Conservation (phyloP, 2,329 filamentous ascomycete species). For the Tolypocladium cylindrosporum region DNA sequence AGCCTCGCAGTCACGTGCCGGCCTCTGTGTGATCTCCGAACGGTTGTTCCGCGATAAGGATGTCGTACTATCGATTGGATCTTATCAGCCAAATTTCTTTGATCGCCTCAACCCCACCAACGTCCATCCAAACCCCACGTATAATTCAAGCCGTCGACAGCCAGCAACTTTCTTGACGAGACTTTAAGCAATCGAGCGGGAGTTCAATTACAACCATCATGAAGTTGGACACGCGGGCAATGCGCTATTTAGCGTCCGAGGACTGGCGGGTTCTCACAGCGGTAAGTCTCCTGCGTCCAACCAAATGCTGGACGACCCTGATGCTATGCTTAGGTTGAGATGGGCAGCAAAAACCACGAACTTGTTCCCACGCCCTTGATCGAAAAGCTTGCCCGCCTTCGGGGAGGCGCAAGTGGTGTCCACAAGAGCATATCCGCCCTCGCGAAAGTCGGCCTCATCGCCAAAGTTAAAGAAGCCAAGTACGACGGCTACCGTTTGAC, state of each 20-base stretch:
- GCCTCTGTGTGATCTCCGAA: slow-evolving; percentile 2
- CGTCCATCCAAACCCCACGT: slow-evolving; percentile 14
- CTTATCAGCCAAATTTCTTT: slow-evolving; percentile 17
- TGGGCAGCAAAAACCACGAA: slow-evolving; percentile 93
- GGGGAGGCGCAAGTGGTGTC: slow-evolving; percentile 67
- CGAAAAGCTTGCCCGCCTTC: slow-evolving; percentile 69
- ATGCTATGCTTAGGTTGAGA: slow-evolving; percentile 60
- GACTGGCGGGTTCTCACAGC: slow-evolving; percentile 94
- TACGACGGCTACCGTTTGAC: slow-evolving; percentile 97
- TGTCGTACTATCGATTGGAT: slow-evolving; percentile 19
- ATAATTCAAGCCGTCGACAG: not conserved
- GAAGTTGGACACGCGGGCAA: slow-evolving; percentile 89
- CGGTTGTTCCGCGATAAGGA: slow-evolving; percentile 6
- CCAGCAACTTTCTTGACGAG: not conserved
- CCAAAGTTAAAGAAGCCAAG: slow-evolving; percentile 85
- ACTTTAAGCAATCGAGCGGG: not conserved
- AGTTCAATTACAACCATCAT: slow-evolving; percentile 37
- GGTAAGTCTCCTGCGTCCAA: slow-evolving; percentile 40
- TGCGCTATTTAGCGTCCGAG: slow-evolving; percentile 84
- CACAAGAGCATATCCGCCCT: slow-evolving; percentile 82
- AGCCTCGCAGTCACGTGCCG: slow-evolving; percentile 22
- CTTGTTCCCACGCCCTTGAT: slow-evolving; percentile 88
- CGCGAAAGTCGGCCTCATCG: slow-evolving; percentile 86
- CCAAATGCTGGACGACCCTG: not conserved
- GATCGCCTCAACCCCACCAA: slow-evolving; percentile 11